Conservation (phyloP, 306 rosid species). For the Lathyrus sativus region DNA sequence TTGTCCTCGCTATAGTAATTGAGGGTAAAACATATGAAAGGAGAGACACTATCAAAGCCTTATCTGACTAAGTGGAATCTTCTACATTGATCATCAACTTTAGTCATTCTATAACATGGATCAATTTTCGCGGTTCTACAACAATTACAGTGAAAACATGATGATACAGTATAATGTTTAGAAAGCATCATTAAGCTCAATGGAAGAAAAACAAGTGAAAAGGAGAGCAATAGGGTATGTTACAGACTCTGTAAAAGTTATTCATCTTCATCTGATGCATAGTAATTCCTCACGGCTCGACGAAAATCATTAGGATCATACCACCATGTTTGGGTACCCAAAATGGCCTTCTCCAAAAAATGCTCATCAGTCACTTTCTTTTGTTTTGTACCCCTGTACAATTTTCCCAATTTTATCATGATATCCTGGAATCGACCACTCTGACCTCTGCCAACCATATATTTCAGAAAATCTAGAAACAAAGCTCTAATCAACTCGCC, state of each 20-base stretch:
- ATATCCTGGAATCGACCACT: slow-evolving; percentile 56
- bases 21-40: slow-evolving; percentile 17
- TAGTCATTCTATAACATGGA: no score
- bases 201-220: slow-evolving; percentile 11
- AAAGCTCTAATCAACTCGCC: slow-evolving; percentile 61
- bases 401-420: slow-evolving; percentile 48
- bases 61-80: no score
- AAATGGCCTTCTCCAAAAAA: slow-evolving; percentile 56
- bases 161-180: slow-evolving; percentile 17
- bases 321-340: slow-evolving; percentile 55
- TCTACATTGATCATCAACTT: no score
- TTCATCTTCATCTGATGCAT: slow-evolving; percentile 1
- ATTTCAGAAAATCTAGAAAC: slow-evolving; percentile 68
- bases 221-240: background rate
- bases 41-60: background rate
- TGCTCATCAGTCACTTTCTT: slow-evolving; percentile 33
- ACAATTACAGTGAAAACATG: background rate
- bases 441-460: slow-evolving; percentile 49
- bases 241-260: background rate
- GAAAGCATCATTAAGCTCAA: slow-evolving; percentile 1
- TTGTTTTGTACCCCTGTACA: slow-evolving; percentile 32
- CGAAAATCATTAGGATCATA: slow-evolving; percentile 53
- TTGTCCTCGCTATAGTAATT: slow-evolving; percentile 8
- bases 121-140: no score
- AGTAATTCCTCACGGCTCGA: slow-evolving; percentile 24